Evolutionary conservation across 306 rosid species (phyloP).

Genomic region (Arachis hypogaea): DNA sequence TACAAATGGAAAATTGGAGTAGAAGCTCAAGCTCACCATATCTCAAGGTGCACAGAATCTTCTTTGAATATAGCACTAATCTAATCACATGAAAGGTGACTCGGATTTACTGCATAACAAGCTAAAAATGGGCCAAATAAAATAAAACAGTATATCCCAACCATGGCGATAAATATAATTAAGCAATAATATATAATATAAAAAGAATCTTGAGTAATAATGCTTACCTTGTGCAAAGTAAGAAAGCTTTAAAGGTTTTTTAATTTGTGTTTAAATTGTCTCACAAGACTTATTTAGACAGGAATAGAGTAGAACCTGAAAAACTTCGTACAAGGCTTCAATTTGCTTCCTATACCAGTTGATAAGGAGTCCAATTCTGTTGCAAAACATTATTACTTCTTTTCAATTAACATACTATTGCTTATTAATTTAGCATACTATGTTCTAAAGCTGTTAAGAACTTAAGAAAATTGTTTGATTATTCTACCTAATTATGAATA

Average conservation of each 20-base stretch:
- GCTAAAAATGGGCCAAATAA: slow-evolving; percentile 11
- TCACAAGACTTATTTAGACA: slow-evolving; percentile 50
- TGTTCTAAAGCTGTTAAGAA: slow-evolving; percentile 28
- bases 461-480: background rate
- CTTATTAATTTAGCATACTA: slow-evolving; percentile 54
- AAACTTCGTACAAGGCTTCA: slow-evolving; percentile 99
- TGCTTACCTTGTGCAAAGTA: background rate
- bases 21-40: too few relatives aligned
- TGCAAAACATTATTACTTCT: slow-evolving; percentile 80
- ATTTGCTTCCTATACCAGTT: slow-evolving; percentile 99
- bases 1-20: too few relatives aligned
- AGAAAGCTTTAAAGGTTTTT: too few relatives aligned
- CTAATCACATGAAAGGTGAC: slow-evolving; percentile 8
- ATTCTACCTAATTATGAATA: too few relatives aligned
- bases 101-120: slow-evolving; percentile 27
- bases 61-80: slow-evolving; percentile 29
- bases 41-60: background rate
- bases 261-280: too few relatives aligned
- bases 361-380: slow-evolving; percentile 93
- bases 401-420: slow-evolving; percentile 63
- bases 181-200: background rate
- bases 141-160: background rate
- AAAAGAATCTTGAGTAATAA: background rate
- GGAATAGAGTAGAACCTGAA: slow-evolving; percentile 96
- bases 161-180: background rate